phyloP scores from a whole-genome alignment of 2,329 filamentous ascomycete species.

The Plectosphaerella sp. region DNA sequence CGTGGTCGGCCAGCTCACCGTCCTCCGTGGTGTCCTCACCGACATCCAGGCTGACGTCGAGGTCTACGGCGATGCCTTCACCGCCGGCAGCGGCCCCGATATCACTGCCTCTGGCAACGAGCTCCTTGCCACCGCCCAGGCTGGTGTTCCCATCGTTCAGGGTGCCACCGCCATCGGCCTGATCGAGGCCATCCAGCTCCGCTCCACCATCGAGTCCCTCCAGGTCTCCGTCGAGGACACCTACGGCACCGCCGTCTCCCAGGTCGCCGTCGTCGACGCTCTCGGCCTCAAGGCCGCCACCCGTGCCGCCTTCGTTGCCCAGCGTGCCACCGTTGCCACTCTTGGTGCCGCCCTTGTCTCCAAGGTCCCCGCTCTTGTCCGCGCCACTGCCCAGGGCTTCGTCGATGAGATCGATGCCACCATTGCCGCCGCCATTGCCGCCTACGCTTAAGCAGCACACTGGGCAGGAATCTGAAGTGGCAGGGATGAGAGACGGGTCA shows the following conservation, averaged over 20 bases:
- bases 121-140: not conserved
- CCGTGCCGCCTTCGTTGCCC: not conserved
- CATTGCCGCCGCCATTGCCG: not conserved
- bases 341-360: not conserved
- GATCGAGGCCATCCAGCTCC: slow-evolving; percentile 1
- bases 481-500: no score
- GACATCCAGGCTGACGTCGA: not conserved
- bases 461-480: no score
- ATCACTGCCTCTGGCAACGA: not conserved
- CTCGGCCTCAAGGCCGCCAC: not conserved
- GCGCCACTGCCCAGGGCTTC: not conserved
- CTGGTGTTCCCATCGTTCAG: not conserved
- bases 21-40: not conserved
- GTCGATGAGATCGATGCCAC: slow-evolving; percentile 1
- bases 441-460: not conserved
- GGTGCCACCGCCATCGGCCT: not conserved
- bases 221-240: not conserved
- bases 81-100: not conserved
- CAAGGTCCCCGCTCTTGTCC: slow-evolving; percentile 1
- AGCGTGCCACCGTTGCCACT: not conserved
- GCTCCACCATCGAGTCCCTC: not conserved
- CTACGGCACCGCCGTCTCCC: not conserved
- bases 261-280: not conserved
- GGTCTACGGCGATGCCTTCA: slow-evolving; percentile 1
- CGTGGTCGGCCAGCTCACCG: not conserved